A percentile compares a stretch with the other conserved stretches of the same genome.
phyloP scores from a whole-genome alignment of 2,329 filamentous ascomycete species.

The Aspergillus sp. region DNA sequence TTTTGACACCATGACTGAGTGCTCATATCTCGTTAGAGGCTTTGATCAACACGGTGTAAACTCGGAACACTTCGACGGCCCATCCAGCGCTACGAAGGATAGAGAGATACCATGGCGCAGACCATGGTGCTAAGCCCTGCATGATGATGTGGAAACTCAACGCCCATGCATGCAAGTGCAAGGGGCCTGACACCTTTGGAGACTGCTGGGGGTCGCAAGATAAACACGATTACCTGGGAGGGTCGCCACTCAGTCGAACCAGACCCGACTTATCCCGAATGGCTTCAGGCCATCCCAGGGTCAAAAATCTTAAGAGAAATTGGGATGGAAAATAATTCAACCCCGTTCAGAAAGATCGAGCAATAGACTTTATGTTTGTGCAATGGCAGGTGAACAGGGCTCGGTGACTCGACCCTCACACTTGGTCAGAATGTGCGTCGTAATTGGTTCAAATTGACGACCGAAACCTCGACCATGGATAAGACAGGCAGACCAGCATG shows the following conservation, averaged over 20 bases:
- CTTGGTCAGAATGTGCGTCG: background rate
- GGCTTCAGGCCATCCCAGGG: background rate
- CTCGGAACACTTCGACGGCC: background rate
- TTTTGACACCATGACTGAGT: background rate
- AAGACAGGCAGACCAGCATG: background rate
- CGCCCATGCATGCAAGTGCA: constrained; percentile 6
- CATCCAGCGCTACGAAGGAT: background rate
- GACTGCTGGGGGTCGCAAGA: background rate
- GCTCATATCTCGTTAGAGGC: background rate
- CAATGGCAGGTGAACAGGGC: background rate
- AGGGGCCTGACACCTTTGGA: background rate
- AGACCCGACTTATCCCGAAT: background rate
- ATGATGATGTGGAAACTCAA: constrained; percentile 11
- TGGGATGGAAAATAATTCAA: background rate
- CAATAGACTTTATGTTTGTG: background rate
- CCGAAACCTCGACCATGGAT: background rate
- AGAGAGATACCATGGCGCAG: background rate
- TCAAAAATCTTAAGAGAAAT: background rate
- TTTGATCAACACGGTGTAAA: background rate
- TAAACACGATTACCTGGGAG: background rate
- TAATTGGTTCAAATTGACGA: background rate
- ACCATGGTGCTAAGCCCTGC: constrained; percentile 6
- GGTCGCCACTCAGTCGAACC: background rate
- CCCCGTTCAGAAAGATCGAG: background rate
- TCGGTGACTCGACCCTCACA: background rate